Conservation (phyloP, 129 eudicot species). For the Flaveria brownii region DNA sequence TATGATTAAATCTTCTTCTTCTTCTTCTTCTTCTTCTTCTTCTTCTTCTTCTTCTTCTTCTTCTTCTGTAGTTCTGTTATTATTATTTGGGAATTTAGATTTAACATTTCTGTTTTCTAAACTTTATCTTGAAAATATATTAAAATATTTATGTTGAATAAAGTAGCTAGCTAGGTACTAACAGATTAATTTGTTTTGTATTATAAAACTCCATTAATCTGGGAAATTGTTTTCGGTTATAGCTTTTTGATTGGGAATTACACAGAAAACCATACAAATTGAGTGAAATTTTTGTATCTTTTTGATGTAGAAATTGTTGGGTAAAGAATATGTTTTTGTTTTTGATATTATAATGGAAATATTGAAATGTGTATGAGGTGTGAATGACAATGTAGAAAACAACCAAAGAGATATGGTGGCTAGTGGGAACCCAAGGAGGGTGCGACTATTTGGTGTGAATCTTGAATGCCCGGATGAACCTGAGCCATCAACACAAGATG, state of each 20-base stretch:
- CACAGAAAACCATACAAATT: constrained; percentile 28
- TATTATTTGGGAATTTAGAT: no score
- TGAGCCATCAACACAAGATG: constrained; percentile 50
- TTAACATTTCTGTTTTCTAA: background rate
- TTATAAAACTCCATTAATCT: constrained; percentile 4
- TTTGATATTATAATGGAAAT: background rate
- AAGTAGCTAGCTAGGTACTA: background rate
- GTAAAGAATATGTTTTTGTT: background rate
- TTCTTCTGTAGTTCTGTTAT: no score
- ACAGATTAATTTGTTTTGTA: background rate
- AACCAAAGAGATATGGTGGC: constrained; percentile 35
- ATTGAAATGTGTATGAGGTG: constrained; percentile 23
- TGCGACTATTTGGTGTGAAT: constrained; percentile 74
- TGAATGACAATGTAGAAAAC: constrained; percentile 39
- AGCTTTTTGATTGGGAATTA: background rate
- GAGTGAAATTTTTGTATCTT: background rate
- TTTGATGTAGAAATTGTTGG: constrained; percentile 21
- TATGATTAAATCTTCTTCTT: no score
- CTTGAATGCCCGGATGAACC: constrained; percentile 51
- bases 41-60: no score
- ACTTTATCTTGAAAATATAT: background rate
- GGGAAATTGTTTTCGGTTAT: constrained; percentile 11
- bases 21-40: no score
- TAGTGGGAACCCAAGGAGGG: constrained; percentile 53
- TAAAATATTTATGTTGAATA: background rate